Conservation (phyloP, 371 early-diverging fungal genomes). For the Actinomortierella ambigua region DNA sequence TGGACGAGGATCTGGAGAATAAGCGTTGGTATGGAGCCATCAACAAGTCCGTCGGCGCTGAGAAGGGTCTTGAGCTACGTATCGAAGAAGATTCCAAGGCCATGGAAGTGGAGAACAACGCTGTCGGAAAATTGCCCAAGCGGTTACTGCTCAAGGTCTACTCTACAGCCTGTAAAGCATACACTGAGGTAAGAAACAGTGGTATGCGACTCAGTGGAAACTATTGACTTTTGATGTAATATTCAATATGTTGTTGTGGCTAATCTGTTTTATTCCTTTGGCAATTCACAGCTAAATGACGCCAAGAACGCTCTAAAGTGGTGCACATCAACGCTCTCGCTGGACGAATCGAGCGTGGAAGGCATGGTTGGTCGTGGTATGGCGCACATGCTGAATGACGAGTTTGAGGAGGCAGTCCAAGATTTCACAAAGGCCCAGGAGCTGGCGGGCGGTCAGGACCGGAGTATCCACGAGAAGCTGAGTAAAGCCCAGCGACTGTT, state of each 20-base stretch:
- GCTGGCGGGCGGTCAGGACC: conserved; percentile 59
- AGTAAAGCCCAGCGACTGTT: conserved; percentile 71
- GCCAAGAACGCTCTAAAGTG: conserved; percentile 54
- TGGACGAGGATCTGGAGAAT: conserved; percentile 58
- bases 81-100: conserved; percentile 52
- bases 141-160: conserved; percentile 61
- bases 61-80: conserved; percentile 55
- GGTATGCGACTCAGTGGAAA: background rate
- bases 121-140: conserved; percentile 53
- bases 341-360: conserved; percentile 70
- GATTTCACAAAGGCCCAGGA: conserved; percentile 78
- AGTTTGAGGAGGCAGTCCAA: conserved; percentile 75
- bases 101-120: conserved; percentile 45
- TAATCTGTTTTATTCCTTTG: conserved; percentile 5
- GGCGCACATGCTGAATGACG: conserved; percentile 65
- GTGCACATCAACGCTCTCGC: conserved; percentile 60
- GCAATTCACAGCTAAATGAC: conserved; percentile 44
- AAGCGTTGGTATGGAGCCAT: conserved; percentile 70
- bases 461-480: conserved; percentile 60
- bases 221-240: too few species aligned
- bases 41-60: conserved; percentile 62
- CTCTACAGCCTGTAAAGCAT: conserved; percentile 64
- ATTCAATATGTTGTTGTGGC: background rate
- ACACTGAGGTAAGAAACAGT: conserved; percentile 54
- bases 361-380: conserved; percentile 76